These are phyloP conservation scores for Zopfia rhizophila DNA, from an alignment of 2,329 filamentous ascomycete genomes.

Conservation along the genomic window DNA sequence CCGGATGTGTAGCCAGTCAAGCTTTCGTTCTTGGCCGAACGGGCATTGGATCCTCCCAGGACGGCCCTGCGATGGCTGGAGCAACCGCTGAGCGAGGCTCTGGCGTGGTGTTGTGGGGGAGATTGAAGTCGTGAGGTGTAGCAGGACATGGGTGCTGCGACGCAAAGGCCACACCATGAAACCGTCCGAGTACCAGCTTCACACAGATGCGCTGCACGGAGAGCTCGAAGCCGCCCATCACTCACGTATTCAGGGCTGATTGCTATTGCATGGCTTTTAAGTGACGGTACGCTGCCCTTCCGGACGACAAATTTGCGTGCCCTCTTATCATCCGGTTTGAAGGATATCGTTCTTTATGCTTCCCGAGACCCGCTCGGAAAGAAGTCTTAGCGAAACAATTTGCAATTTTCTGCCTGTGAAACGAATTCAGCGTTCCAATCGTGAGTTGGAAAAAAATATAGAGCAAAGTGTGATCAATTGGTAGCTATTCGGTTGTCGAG, in stretches of 20 bases:
- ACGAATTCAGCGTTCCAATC: background rate
- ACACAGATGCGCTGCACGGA: constrained; percentile 40
- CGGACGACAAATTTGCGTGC: constrained; percentile 31
- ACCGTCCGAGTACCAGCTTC: constrained; percentile 37
- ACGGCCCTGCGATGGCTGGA: constrained; percentile 34
- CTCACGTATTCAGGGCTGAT: constrained; percentile 21
- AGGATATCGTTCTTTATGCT: constrained; percentile 32
- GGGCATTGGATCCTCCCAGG: constrained; percentile 41
- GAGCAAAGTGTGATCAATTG: constrained; percentile 10
- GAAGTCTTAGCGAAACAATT: constrained; percentile 18
- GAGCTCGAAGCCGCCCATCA: constrained; percentile 38
- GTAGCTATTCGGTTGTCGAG: constrained; percentile 11
- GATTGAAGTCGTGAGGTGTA: constrained; percentile 43
- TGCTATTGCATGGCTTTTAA: constrained; percentile 36
- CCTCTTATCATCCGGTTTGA: no score
- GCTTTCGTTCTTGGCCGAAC: constrained; percentile 42
- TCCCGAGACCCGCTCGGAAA: background rate
- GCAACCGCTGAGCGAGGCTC: constrained; percentile 37
- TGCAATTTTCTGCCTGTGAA: constrained; percentile 27
- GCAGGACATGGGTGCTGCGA: constrained; percentile 51
- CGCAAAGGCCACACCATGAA: constrained; percentile 46
- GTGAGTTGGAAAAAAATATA: background rate
- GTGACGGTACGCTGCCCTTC: constrained; percentile 40
- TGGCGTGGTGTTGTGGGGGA: constrained; percentile 31
- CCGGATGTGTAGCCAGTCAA: constrained; percentile 43